Percentiles rank a stretch among this genome's conserved stretches.
phyloP scores from a whole-genome alignment of 2,329 filamentous ascomycete species.

The Colletotrichum orbiculare region DNA sequence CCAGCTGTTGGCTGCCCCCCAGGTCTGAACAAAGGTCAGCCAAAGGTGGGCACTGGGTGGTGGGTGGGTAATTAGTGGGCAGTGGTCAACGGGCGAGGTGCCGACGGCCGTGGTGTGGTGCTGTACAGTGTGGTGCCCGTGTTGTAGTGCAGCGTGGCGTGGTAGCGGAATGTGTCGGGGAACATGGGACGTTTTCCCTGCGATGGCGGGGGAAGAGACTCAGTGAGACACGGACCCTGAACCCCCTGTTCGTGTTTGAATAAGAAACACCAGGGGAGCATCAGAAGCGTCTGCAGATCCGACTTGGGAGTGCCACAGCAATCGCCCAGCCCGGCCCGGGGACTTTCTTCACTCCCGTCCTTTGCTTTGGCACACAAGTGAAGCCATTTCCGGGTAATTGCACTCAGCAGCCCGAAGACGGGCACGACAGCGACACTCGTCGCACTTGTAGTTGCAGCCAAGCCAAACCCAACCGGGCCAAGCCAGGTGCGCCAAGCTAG shows the following conservation, averaged over 20 bases:
- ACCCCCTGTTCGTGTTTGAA: slow-evolving; percentile 10
- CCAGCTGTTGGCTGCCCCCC: not conserved
- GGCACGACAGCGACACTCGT: not conserved
- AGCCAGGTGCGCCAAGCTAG: slow-evolving; percentile 34
- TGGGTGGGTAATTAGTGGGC: slow-evolving; percentile 2
- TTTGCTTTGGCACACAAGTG: too few relatives aligned
- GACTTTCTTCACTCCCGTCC: too few relatives aligned
- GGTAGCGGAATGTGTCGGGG: not conserved
- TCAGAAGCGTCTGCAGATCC: not conserved
- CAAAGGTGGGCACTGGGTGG: not conserved
- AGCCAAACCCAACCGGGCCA: slow-evolving; percentile 1
- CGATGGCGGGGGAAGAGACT: slow-evolving; percentile 2
- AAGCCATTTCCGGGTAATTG: too few relatives aligned
- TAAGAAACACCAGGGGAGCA: not conserved
- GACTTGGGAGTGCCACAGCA: not conserved
- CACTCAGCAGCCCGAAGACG: too few relatives aligned
- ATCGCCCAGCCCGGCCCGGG: too few relatives aligned
- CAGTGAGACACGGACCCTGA: slow-evolving; percentile 7
- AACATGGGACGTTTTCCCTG: slow-evolving; percentile 33
- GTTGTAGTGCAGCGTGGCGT: too few relatives aligned
- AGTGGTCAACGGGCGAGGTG: not conserved
- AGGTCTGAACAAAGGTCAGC: too few relatives aligned
- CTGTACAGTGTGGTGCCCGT: too few relatives aligned
- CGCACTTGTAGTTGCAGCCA: not conserved
- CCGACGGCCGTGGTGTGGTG: slow-evolving; percentile 26